Evolutionary conservation across 1,284 basidiomycete species (phyloP), one percentile per base, ranked within the genome.

Genomic region (Ganoderma sinense): DNA sequence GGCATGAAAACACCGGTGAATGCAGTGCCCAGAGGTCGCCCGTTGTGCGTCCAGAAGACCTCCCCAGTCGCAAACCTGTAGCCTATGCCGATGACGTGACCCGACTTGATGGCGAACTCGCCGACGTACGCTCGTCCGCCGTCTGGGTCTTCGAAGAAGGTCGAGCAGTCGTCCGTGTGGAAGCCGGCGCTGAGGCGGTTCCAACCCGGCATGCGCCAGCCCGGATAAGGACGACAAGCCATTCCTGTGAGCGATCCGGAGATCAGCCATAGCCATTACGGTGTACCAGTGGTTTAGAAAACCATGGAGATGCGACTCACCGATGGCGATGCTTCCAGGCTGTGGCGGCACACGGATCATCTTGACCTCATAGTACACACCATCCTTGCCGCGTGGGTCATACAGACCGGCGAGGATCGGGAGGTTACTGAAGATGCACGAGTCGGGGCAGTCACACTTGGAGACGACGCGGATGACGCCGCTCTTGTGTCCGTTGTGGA

Each of bases 191-290:
- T 91, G 39, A 86, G 81, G 53, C 91, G 81, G 74, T 93, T 89
- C 91, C 91, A 92, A 0, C 91, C 91, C n/a, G 91, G 91, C 51
- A 91, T 83, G 29, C 91, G 85, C 81, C 86, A 90, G 0, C 80
- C 78, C 4, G 91, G 91, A 73, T 91, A 91, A 5, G 91, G 91
- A 18, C 82, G 82, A 74, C 89, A 91, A n/a, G 89, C 82, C 8
- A 87, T 89, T 6, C 91, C 91, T 92, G 67, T 6, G 6, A n/a
- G n/a, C 11, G 48, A 51, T 51, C 11, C 1, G 48, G 48, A 39
- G 20, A 40, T 59, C 10, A 61, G 59, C 39, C n/a, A 41, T 11
- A 14, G 6, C 2, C 6, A 16, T 13, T 5, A 23, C 14, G 40
- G 56, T 23, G 53, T 51, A 7, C 36, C 36, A 36, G 53, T 16